phyloP scores from a whole-genome alignment of 192 early-diverging fungal genomes.

The Physocladia obscura region DNA sequence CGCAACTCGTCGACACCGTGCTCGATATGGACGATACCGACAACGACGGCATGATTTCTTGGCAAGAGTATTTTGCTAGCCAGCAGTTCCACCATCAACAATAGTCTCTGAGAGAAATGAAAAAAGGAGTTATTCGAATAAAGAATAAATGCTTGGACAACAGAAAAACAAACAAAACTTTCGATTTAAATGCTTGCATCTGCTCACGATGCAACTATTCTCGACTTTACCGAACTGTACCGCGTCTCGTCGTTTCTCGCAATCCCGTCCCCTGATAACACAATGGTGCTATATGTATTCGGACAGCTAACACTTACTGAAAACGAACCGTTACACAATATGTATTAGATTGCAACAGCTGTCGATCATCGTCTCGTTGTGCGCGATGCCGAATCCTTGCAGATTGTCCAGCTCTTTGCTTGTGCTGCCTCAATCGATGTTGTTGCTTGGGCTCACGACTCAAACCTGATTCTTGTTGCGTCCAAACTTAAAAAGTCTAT shows the following conservation, averaged over 20 bases:
- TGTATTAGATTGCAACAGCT: constrained; percentile 63
- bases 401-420: constrained; percentile 61
- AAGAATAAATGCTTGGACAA: too few relatives aligned
- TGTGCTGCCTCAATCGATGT: constrained; percentile 49
- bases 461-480: constrained; percentile 55
- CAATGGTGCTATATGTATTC: too few relatives aligned
- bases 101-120: not conserved
- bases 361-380: constrained; percentile 67
- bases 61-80: constrained; percentile 48
- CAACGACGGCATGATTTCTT: constrained; percentile 60
- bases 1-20: constrained; percentile 71
- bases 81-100: not conserved
- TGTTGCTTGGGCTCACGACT: constrained; percentile 69
- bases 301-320: too few relatives aligned
- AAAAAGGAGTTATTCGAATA: too few relatives aligned
- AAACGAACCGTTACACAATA: too few relatives aligned
- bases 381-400: constrained; percentile 63
- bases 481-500: constrained; percentile 35
- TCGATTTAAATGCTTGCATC: not conserved
- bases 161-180: not conserved
- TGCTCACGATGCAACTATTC: not conserved
- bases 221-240: constrained; percentile 19
- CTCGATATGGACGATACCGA: constrained; percentile 74
- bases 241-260: not conserved
- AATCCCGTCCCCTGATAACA: constrained; percentile 16